Base-by-base conservation (phyloP, 148 eudicot species). In the Pouteria glomerata region DNA sequence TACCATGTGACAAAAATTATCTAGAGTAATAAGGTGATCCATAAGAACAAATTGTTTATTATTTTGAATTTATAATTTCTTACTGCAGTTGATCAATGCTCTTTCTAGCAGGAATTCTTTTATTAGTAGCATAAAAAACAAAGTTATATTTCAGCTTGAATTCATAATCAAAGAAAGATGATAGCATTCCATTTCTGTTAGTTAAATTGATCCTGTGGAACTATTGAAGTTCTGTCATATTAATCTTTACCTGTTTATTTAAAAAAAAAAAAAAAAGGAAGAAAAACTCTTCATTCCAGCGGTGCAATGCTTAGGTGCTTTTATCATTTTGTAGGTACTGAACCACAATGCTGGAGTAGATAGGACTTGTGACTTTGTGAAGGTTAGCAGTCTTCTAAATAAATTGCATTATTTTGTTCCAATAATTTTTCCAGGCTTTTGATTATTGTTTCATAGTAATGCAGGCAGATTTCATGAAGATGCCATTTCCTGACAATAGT, bases 391-490 rank as follows among this genome's bases (percentile, higher is more conserved):
- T 69, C 23, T 59, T 53, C 55, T 13, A 45, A 1, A 35, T 35
- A 6, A 31, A 41, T 13, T 63, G 37, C 33, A 37, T 23, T 10
- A 27, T 21, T 52, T 35, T 30, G n/a, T n/a, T 60, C 16, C 24
- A 23, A 23, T 10, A 23, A 27, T 48, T 19, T 16, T 59, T 67
- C 1, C 7, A 21, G 18, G 59, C 24, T 66, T 44, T 29, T 39
- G 24, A 52, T 58, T 15, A 31, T 55, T 53, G 4, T 60, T 48
- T 52, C 18, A 56, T 52, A 56, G 73, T 48, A 66, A 18, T 85
- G 79, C 89, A 92, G 97, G 99, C 92, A 21, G 99, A 95, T 82
- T 92, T 95, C 91, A 95, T 91, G 99, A 84, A 90, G 72, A 90
- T 90, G 90, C 92, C 97, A 72, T 81, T 95, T 62, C 83, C 90